Evolutionary conservation across 257 asterid species (phyloP).

Genomic region (Craterostigma plantagineum): DNA sequence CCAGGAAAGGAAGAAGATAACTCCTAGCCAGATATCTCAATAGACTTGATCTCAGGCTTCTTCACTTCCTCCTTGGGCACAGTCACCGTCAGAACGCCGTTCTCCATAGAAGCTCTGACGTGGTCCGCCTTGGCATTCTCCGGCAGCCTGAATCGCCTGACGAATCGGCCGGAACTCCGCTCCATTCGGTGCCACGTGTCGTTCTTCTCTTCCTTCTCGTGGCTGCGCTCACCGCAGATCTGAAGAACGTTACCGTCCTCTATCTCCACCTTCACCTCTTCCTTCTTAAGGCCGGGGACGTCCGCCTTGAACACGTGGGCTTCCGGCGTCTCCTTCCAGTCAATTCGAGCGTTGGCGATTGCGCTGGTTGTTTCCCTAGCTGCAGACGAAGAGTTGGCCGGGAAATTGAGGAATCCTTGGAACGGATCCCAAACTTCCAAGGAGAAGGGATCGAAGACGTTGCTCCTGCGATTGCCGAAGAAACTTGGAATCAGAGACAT

Average conservation of each 20-base stretch:
- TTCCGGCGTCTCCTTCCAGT: conserved; percentile 14
- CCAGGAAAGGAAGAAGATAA: no score
- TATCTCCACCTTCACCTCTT: conserved; percentile 12
- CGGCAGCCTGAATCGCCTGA: conserved; percentile 12
- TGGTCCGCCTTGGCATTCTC: conserved; percentile 11
- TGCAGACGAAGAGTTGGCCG: no score
- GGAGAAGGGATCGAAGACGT: conserved; percentile 10
- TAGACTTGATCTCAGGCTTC: no score
- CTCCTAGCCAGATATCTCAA: conserved; percentile 11
- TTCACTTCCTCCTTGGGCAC: conserved; percentile 14
- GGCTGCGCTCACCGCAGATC: conserved; percentile 16
- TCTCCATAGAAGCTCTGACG: conserved; percentile 13
- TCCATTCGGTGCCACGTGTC: conserved; percentile 16
- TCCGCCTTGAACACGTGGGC: conserved; percentile 6
- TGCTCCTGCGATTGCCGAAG: conserved; percentile 7
- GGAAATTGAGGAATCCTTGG: background rate
- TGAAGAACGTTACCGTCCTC: conserved; percentile 11
- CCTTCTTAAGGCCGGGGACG: conserved; percentile 11
- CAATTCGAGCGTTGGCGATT: conserved; percentile 1
- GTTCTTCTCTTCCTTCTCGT: conserved; percentile 15
- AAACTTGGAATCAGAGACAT: conserved; percentile 13
- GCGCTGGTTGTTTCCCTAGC: background rate
- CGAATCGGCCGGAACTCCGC: conserved; percentile 12
- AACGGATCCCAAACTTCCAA: conserved; percentile 9
- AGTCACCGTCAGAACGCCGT: conserved; percentile 13